Evolutionary conservation across 148 eudicot genomes (phyloP).

Genomic region (Mesembryanthemum crystallinum): DNA sequence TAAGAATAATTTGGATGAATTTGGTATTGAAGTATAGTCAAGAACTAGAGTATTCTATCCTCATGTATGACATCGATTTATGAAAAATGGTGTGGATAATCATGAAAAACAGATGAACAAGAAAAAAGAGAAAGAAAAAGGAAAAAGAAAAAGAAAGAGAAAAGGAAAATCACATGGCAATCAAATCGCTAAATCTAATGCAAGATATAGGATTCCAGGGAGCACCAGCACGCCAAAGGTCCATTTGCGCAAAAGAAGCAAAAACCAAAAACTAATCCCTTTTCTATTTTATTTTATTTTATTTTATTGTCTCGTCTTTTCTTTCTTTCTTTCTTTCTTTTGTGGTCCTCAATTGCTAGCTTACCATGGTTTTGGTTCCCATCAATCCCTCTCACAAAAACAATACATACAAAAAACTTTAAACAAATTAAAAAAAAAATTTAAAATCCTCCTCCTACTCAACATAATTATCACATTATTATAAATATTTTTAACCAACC

Average conservation of each 20-base stretch:
- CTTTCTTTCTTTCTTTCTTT: no score
- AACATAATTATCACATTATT: neutral
- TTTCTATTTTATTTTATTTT: no score
- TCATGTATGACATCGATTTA: no score
- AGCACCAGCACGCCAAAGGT: constrained; percentile 21
- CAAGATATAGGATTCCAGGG: constrained; percentile 22
- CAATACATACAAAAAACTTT: neutral
- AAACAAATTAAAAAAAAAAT: no score
- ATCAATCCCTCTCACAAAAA: constrained; percentile 25
- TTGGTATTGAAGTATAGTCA: no score
- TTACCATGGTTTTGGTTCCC: constrained; percentile 13
- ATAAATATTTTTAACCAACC: neutral
- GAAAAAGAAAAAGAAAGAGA: neutral
- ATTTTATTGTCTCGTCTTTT: no score
- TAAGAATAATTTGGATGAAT: no score
- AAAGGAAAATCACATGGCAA: constrained; percentile 9
- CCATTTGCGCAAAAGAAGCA: constrained; percentile 7
- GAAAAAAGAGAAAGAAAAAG: neutral
- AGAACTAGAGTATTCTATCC: no score
- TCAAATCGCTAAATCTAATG: constrained; percentile 3
- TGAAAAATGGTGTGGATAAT: no score
- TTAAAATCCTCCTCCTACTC: constrained; percentile 1
- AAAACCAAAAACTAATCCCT: neutral
- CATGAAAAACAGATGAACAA: neutral
- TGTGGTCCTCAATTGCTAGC: constrained; percentile 9